Evolutionary conservation across 208 protist genomes (phyloP).

Genomic region (Porcisia deanei): DNA sequence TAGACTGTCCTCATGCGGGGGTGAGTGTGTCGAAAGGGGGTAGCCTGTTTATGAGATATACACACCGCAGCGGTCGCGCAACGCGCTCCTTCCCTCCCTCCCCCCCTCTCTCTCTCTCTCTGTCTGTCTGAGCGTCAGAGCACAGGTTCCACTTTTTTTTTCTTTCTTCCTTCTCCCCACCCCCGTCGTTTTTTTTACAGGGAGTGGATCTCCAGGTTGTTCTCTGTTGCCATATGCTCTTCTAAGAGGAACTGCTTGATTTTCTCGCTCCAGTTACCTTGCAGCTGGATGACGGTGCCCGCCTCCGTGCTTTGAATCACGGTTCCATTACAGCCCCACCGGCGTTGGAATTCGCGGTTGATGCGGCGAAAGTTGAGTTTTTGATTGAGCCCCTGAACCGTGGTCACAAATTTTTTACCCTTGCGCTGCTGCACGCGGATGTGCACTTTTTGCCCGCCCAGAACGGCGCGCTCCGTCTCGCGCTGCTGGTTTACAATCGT

Average conservation of each 20-base stretch:
- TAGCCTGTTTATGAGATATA: background rate
- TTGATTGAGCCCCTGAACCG: conserved; percentile 93
- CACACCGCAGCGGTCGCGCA: background rate
- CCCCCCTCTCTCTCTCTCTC: background rate
- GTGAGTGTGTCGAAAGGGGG: background rate
- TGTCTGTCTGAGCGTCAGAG: background rate
- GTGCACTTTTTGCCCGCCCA: conserved; percentile 90
- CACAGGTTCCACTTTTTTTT: background rate
- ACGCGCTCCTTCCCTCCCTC: background rate
- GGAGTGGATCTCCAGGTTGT: conserved; percentile 95
- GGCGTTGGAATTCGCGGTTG: conserved; percentile 85
- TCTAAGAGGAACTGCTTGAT: conserved; percentile 93
- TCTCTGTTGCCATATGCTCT: conserved; percentile 87
- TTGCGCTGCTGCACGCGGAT: conserved; percentile 97
- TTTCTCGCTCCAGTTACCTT: conserved; percentile 96
- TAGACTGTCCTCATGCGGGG: background rate
- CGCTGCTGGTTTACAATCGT: conserved; percentile 60
- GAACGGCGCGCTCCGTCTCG: conserved; percentile 55
- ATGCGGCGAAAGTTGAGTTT: conserved; percentile 95
- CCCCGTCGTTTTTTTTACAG: conserved; percentile 58
- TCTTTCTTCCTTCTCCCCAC: background rate
- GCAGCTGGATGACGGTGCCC: conserved; percentile 96
- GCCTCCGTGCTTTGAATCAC: conserved; percentile 82
- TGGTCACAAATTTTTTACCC: conserved; percentile 96
- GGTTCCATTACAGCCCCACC: conserved; percentile 96